Percentiles rank a stretch among this genome's conserved stretches.
These are phyloP conservation scores for Cytospora leucostoma DNA, from an alignment of 2,329 filamentous ascomycete species.

Conservation along the genomic window DNA sequence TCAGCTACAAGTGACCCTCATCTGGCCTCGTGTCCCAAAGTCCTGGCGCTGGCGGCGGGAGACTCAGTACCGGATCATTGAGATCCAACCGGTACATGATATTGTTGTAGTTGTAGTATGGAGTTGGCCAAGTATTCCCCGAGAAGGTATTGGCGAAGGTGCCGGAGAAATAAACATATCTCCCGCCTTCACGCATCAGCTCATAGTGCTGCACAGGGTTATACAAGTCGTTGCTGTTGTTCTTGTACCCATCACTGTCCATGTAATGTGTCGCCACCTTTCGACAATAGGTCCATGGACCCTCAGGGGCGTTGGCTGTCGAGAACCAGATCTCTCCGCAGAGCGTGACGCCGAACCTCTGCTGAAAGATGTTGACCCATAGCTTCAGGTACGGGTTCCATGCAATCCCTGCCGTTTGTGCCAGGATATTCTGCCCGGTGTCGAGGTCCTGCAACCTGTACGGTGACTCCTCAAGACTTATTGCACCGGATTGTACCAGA, in stretches of 20 bases:
- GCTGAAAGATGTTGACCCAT: conserved; percentile 25
- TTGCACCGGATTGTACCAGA: conserved; percentile 12
- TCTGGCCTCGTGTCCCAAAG: conserved; percentile 20
- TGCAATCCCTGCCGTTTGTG: conserved; percentile 23
- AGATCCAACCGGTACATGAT: conserved; percentile 28
- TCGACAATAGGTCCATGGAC: conserved; percentile 21
- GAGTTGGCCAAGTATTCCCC: conserved; percentile 22
- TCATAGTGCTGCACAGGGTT: conserved; percentile 27
- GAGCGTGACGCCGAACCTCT: conserved; percentile 17
- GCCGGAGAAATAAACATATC: conserved; percentile 24
- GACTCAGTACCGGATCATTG: conserved; percentile 12
- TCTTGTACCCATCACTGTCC: conserved; percentile 13
- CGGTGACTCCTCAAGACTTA: conserved; percentile 21
- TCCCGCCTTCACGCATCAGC: conserved; percentile 20
- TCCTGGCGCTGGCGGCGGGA: conserved; percentile 12
- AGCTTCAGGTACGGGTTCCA: conserved; percentile 25
- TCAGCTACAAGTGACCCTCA: not conserved
- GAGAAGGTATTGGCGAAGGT: conserved; percentile 27
- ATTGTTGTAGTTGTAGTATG: conserved; percentile 28
- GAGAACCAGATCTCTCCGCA: conserved; percentile 26
- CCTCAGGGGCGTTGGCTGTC: conserved; percentile 20
- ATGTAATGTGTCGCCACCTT: conserved; percentile 27
- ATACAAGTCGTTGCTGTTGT: conserved; percentile 26
- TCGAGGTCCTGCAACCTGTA: conserved; percentile 21
- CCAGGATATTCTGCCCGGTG: conserved; percentile 10